phyloP scores from a whole-genome alignment of 2,329 filamentous ascomycete species.

The Fusarium falciforme region DNA sequence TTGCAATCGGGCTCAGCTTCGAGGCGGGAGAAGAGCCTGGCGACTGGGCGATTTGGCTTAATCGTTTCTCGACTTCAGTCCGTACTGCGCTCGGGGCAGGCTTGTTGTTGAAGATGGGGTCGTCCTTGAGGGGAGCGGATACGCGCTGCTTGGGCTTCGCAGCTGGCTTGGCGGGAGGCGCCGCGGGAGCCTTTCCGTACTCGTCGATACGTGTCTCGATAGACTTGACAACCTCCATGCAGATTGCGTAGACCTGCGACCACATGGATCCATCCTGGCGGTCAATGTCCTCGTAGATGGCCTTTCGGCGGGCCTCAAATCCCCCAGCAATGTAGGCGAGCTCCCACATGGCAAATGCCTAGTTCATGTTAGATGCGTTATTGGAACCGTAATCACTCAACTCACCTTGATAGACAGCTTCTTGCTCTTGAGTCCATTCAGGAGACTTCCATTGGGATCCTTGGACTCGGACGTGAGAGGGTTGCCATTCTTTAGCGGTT shows the following conservation, averaged over 20 bases:
- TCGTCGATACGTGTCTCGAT: slow-evolving; percentile 76
- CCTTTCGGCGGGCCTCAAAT: slow-evolving; percentile 79
- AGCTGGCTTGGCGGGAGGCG: slow-evolving; percentile 47
- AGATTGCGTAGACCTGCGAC: slow-evolving; percentile 79
- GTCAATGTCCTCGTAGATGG: slow-evolving; percentile 89
- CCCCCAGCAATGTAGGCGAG: slow-evolving; percentile 81
- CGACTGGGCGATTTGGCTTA: slow-evolving; percentile 57
- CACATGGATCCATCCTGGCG: slow-evolving; percentile 83
- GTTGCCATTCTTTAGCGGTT: slow-evolving; percentile 85
- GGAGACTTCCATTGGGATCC: slow-evolving; percentile 89
- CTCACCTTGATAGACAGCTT: slow-evolving; percentile 79
- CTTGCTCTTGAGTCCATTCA: slow-evolving; percentile 86
- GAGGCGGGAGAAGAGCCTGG: slow-evolving; percentile 62
- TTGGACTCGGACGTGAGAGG: slow-evolving; percentile 87
- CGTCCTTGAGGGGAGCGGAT: slow-evolving; percentile 56
- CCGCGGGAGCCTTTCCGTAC: slow-evolving; percentile 60
- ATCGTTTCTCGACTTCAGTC: slow-evolving; percentile 58
- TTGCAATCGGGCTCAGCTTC: slow-evolving; percentile 62
- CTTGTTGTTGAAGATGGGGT: slow-evolving; percentile 57
- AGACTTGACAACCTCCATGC: slow-evolving; percentile 74
- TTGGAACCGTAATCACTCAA: background rate
- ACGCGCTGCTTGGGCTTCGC: slow-evolving; percentile 48
- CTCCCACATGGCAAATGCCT: slow-evolving; percentile 93
- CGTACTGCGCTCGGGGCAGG: slow-evolving; percentile 53
- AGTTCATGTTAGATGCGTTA: slow-evolving; percentile 30